Conservation (phyloP, 176 grass and related monocot species). For the Carex kokanica region DNA sequence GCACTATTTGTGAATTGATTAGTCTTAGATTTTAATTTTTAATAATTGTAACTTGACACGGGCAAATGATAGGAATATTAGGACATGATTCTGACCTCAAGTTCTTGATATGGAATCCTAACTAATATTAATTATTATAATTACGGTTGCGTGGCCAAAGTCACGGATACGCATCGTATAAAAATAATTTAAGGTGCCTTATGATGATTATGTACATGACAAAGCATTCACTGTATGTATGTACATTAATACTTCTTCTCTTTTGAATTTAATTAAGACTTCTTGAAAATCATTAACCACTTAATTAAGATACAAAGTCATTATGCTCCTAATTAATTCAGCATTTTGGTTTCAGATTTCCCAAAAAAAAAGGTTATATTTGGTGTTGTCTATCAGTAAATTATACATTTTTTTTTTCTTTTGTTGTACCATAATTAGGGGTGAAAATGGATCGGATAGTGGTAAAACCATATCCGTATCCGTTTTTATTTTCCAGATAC, state of each 20-base stretch:
- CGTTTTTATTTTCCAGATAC: too few species aligned
- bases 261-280: neutral
- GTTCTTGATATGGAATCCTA: neutral
- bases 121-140: neutral
- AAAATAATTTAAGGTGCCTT: neutral
- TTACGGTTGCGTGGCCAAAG: neutral
- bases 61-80: neutral
- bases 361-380: neutral
- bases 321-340: neutral
- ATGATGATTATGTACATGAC: neutral
- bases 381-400: neutral
- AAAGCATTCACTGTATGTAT: constrained; percentile 1
- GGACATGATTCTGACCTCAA: constrained; percentile 1
- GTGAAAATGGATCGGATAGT: too few species aligned
- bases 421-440: neutral
- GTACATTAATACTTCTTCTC: neutral
- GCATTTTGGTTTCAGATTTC: neutral
- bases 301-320: neutral
- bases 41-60: constrained; percentile 1
- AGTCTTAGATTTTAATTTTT: neutral
- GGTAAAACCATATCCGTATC: too few species aligned
- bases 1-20: constrained; percentile 22
- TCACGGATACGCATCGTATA: neutral
- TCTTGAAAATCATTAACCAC: neutral
- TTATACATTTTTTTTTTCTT: neutral